Evolutionary conservation across 1,284 basidiomycete genomes (phyloP).

Genomic region (Puccinia horiana): DNA sequence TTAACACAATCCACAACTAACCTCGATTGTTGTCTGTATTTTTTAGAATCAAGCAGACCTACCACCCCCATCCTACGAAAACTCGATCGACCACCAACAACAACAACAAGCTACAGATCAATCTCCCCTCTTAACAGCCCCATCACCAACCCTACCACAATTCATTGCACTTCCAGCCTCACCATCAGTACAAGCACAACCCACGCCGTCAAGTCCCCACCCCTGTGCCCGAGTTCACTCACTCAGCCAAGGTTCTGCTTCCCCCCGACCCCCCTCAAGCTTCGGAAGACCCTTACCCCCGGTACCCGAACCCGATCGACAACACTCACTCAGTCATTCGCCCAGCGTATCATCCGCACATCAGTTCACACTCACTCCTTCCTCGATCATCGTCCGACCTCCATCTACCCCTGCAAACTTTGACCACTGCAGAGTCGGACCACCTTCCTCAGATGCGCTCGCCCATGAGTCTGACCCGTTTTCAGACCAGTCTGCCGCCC

Average conservation of each 20-base stretch:
- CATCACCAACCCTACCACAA: neutral
- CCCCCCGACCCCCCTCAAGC: neutral
- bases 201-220: neutral
- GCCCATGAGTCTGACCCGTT: constrained; percentile 14
- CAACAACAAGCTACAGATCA: neutral
- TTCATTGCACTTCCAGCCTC: neutral
- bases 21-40: neutral
- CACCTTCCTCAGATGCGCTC: neutral
- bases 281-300: neutral
- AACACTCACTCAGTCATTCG: neutral
- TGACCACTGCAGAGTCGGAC: neutral
- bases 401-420: neutral
- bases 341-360: neutral
- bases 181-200: neutral
- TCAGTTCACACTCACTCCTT: neutral
- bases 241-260: neutral
- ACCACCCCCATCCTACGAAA: neutral
- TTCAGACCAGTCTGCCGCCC: neutral
- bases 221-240: neutral
- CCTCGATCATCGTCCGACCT: neutral
- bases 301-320: neutral
- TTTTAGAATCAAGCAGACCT: neutral
- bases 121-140: neutral
- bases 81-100: neutral
- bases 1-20: neutral